Evolutionary conservation across 73 alveolate genomes (phyloP), one percentile per base, ranked within the genome.

Genomic region (Urostyla sp.): DNA sequence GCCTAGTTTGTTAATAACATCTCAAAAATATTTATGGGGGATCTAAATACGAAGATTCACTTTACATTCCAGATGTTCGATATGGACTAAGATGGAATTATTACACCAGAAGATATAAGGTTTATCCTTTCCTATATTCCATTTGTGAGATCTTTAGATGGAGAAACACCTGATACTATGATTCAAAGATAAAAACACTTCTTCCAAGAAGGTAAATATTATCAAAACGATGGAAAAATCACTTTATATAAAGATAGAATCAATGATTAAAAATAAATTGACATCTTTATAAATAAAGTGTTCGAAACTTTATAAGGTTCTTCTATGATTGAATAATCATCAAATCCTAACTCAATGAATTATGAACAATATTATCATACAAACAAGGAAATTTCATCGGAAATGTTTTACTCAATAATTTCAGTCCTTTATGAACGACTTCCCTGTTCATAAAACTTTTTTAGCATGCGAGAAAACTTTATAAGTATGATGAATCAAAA

Each of bases 51-150:
- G n/a, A n/a, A n/a, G n/a, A n/a, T n/a, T n/a, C n/a, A n/a, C n/a
- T n/a, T 50, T 50, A 21, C 63, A 8, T 30, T 50, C 63, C 20
- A 18, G 24, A 55, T 40, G 28, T 59, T 34, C 31, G 76, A 59
- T 26, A 34, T 59, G n/a, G 28, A 59, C 32, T 18, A 21, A 31
- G 76, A 59, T 32, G 76, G 76, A 13, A 8, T 20, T 34, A 59
- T 59, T 6, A 13, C 53, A 15, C 30, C 30, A 34, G 76, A 59
- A 34, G 76, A 59, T 32, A 56, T 59, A 20, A 59, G 76, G 60
- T 34, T 26, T 11, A 56, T 59, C 5, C 18, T 59, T 34, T 59
- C 76, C 34, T 59, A 32, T 59, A 28, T 59, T 32, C 76, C 76
- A 7, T n/a, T 59, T 31, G 7, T 4, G 24, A 13, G 56, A 59